These are phyloP conservation scores for Halophytophthora batemanensis DNA, from an alignment of 352 stramenopile genomes.

Conservation along the genomic window DNA sequence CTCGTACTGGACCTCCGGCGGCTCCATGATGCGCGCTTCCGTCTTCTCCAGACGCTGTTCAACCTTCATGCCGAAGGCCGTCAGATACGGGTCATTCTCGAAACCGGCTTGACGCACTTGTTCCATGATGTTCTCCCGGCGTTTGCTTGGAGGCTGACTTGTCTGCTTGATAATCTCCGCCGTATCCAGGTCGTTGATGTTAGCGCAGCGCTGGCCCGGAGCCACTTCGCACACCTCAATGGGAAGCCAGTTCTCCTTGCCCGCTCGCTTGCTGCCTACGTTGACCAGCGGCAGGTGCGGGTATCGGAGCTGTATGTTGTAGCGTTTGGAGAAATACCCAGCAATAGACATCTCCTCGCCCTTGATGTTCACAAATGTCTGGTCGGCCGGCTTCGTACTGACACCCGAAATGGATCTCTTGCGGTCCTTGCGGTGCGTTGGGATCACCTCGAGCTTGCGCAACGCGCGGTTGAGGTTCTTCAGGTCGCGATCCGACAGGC, in stretches of 20 bases:
- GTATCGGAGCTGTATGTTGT: slow-evolving; percentile 56
- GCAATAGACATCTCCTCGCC: slow-evolving; percentile 48
- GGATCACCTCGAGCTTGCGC: slow-evolving; percentile 50
- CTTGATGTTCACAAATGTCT: slow-evolving; percentile 53
- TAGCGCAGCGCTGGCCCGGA: slow-evolving; percentile 60
- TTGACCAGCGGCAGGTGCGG: slow-evolving; percentile 69
- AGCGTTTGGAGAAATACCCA: slow-evolving; percentile 58
- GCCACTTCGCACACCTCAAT: slow-evolving; percentile 82
- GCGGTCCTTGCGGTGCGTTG: slow-evolving; percentile 60
- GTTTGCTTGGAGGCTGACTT: slow-evolving; percentile 40
- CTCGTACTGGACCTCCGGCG: slow-evolving; percentile 61
- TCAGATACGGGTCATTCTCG: slow-evolving; percentile 64
- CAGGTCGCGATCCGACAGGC: slow-evolving; percentile 30
- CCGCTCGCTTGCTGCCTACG: slow-evolving; percentile 47
- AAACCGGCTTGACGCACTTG: slow-evolving; percentile 64
- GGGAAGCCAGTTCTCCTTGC: slow-evolving; percentile 61
- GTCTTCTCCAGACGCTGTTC: slow-evolving; percentile 47
- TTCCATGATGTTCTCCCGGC: slow-evolving; percentile 55
- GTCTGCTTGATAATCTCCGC: slow-evolving; percentile 82
- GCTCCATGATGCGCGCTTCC: slow-evolving; percentile 45
- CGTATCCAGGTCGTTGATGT: slow-evolving; percentile 78
- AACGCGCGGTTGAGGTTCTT: slow-evolving; percentile 34
- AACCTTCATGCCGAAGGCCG: slow-evolving; percentile 61
- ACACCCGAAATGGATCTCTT: slow-evolving; percentile 55
- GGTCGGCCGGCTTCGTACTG: slow-evolving; percentile 36